Percentiles rank a stretch among this genome's conserved stretches.
phyloP scores from a whole-genome alignment of 2,329 filamentous ascomycete species.

The Amphichorda felina region DNA sequence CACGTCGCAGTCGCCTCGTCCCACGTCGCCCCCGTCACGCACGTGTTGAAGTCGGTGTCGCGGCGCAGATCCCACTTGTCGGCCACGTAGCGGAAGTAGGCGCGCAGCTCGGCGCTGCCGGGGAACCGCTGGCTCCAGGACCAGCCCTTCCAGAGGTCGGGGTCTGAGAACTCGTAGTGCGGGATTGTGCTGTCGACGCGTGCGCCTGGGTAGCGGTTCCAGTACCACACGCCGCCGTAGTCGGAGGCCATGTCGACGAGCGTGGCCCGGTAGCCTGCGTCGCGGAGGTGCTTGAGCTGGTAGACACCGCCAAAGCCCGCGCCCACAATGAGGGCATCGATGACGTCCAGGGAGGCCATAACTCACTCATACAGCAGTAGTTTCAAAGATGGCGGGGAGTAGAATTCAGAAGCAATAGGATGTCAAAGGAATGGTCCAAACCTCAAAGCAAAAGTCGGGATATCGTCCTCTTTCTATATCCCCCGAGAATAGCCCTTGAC shows the following conservation, averaged over 20 bases:
- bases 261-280: constrained; percentile 3
- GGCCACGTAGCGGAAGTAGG: constrained; percentile 28
- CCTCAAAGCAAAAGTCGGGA: too few relatives aligned
- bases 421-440: too few relatives aligned
- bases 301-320: constrained; percentile 5
- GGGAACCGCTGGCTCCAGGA: constrained; percentile 22
- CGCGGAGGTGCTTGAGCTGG: constrained; percentile 3
- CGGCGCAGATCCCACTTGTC: constrained; percentile 23
- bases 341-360: too few relatives aligned
- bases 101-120: constrained; percentile 17
- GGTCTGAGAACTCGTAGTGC: constrained; percentile 13
- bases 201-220: constrained; percentile 22
- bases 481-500: too few relatives aligned
- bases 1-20: constrained; percentile 18
- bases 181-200: constrained; percentile 16
- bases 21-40: constrained; percentile 23
- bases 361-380: too few relatives aligned
- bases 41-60: constrained; percentile 24
- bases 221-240: constrained; percentile 19
- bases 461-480: too few relatives aligned
- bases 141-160: constrained; percentile 24
- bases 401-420: too few relatives aligned
- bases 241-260: constrained; percentile 3
- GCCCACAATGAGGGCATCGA: constrained; percentile 5
- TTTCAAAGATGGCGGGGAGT: too few relatives aligned